Percentiles rank a stretch among this genome's conserved stretches.
phyloP scores from a whole-genome alignment of 345 rosid species.

The Reutealis trisperma region DNA sequence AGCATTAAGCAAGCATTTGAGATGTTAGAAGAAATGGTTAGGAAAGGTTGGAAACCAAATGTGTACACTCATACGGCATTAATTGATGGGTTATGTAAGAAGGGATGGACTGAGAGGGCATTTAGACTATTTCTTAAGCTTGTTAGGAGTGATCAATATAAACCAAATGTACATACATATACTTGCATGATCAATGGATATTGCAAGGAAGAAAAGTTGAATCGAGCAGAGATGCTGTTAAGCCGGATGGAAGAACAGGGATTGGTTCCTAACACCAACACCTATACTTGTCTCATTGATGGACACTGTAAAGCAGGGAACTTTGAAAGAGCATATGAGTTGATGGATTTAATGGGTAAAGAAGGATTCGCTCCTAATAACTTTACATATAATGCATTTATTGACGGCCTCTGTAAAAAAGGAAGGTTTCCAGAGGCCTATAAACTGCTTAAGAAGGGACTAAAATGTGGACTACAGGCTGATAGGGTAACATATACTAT shows the following conservation, averaged over 20 bases:
- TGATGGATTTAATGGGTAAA: constrained; percentile 66
- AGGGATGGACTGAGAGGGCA: constrained; percentile 93
- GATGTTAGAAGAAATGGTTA: constrained; percentile 82
- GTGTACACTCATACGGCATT: constrained; percentile 78
- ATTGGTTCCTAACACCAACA: constrained; percentile 61
- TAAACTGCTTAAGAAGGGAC: constrained; percentile 53
- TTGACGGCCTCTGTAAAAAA: constrained; percentile 64
- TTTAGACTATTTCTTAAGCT: constrained; percentile 86
- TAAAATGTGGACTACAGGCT: constrained; percentile 53
- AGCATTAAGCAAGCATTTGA: constrained; percentile 87
- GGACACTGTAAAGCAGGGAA: constrained; percentile 77
- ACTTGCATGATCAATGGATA: constrained; percentile 84
- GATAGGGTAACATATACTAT: constrained; percentile 83
- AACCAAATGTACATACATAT: constrained; percentile 77
- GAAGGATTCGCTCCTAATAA: constrained; percentile 68
- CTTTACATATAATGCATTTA: constrained; percentile 59
- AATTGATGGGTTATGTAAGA: constrained; percentile 86
- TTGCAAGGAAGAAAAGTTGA: constrained; percentile 78
- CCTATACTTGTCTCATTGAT: constrained; percentile 67
- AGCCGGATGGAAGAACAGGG: constrained; percentile 87
- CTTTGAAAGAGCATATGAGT: constrained; percentile 65
- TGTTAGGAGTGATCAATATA: constrained; percentile 71
- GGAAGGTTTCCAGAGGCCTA: constrained; percentile 66
- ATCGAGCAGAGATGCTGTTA: constrained; percentile 82
- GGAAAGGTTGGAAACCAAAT: constrained; percentile 76